These are phyloP conservation scores for Madurella mycetomatis DNA, from an alignment of 2,329 filamentous ascomycete species.

Conservation along the genomic window DNA sequence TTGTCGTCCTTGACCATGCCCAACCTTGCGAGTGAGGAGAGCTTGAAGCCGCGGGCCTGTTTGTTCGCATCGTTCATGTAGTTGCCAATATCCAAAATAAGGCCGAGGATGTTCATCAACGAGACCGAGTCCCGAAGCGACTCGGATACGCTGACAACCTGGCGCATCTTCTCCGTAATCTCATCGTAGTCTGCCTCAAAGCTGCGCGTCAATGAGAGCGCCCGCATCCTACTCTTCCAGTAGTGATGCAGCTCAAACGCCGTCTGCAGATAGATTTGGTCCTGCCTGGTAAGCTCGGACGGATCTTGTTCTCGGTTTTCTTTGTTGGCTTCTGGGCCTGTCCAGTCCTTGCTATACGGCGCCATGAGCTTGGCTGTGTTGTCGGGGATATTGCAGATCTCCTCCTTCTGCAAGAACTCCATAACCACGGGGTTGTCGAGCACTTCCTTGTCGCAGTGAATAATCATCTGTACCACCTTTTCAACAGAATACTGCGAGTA, in stretches of 20 bases:
- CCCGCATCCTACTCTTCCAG: constrained; percentile 97
- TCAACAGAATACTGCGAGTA: constrained; percentile 82
- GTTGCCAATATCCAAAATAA: constrained; percentile 97
- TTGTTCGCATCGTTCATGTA: constrained; percentile 99
- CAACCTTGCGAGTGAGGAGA: constrained; percentile 85
- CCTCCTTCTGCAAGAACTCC: constrained; percentile 92
- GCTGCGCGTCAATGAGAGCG: constrained; percentile 75
- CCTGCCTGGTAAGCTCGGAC: constrained; percentile 81
- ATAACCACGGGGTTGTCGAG: constrained; percentile 88
- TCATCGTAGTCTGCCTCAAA: constrained; percentile 91
- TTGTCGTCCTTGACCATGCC: constrained; percentile 99
- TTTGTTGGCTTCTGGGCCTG: constrained; percentile 73
- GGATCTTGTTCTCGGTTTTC: constrained; percentile 83
- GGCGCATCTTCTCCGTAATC: constrained; percentile 75
- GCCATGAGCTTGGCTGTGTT: constrained; percentile 88
- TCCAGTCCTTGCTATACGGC: constrained; percentile 96
- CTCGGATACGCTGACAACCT: constrained; percentile 84
- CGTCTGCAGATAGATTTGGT: constrained; percentile 91
- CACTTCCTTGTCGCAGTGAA: constrained; percentile 88
- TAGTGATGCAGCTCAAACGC: constrained; percentile 95
- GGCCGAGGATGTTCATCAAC: constrained; percentile 89
- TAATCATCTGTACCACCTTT: constrained; percentile 85
- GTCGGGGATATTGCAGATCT: constrained; percentile 87
- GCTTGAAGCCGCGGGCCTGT: constrained; percentile 95
- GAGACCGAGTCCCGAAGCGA: constrained; percentile 85